Evolutionary conservation across 495 filamentous ascomycete species (phyloP), one percentile per base, ranked within the genome.

Genomic region (Cercophora newfieldiana): DNA sequence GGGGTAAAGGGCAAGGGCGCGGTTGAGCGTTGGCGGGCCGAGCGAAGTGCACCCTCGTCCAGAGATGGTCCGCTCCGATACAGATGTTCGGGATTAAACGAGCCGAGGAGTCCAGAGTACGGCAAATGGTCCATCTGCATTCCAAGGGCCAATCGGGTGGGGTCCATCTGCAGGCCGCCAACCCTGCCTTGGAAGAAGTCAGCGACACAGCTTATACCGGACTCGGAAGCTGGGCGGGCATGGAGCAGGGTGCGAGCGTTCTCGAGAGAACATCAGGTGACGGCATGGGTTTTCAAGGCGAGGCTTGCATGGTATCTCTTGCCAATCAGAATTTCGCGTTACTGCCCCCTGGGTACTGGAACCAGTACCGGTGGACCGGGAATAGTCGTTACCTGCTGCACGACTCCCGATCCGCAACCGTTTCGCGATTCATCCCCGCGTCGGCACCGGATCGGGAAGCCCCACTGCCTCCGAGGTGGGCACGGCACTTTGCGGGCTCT

Each of bases 131-230:
- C 31, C n/a, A 21, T 47, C 24, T 44, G 22, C 18, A n/a, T 28
- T 54, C 22, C 29, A 5, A 16, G 29, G 50, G 14, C 50, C 61
- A 63, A 63, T 63, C 61, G 61, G 61, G 50, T 28, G 47, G 29
- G 3, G 19, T 7, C 58, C 58, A 8, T 5, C 2, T 28, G 33
- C 58, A 31, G 58, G 33, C 58, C 58, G 58, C 21, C 18, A 44
- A 25, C 3, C 25, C 18, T n/a, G 48, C 48, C 30, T 12, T 44
- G 37, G 10, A 44, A 2, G 12, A 33, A 8, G 10, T 16, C 37
- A 44, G 2, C 37, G 18, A 14, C 37, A 44, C 37, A 8, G 37
- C 37, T 44, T 44, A 2, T 6, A 44, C 37, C 37, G 4, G 51
- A 55, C 51, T 25, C 51, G 51, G 51, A 55, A 55, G 51, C 51